Evolutionary conservation across 345 rosid genomes (phyloP), one percentile per base, ranked within the genome.

Genomic region (Angophora floribunda): DNA sequence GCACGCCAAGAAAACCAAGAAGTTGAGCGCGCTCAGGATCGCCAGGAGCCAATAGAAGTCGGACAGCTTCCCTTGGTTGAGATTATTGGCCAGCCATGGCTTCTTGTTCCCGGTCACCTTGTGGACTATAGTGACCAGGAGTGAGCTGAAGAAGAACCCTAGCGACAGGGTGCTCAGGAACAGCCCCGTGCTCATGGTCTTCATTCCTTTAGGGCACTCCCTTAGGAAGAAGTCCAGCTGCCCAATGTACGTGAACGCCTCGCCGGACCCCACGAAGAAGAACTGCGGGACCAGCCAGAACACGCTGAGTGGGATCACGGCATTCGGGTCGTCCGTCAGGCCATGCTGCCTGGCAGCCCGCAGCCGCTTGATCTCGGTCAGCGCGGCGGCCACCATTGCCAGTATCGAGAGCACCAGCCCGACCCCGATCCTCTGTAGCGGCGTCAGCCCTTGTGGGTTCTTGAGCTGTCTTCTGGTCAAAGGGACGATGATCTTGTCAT

Each of bases 131-230:
- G 93, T 92, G 55, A 98, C 99, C 90, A 98, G 86, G 41, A 92
- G 87, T 13, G 99, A 94, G 91, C 99, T 98, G 36, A 96, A 24
- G 89, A 97, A 97, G 90, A 96, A 96, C 85, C 99, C 99, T 57
- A 98, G 85, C 1, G 99, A 95, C 36, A 98, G 95, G 52, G 99
- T 96, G 88, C 98, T 98, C 86, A 98, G 87, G 89, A 98, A 94
- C 87, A 97, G 86, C 49, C 99, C 99, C 1, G 99, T 96, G 91
- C 99, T 96, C 96, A 98, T 98, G 2, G 98, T 97, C 92, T 98
- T 98, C 99, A 98, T 98, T 30, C 99, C 99, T 87, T 98, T 96
- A 3, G 99, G 99, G 67, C 99, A 98, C 89, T 98, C 99, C 87
- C 96, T 95, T 22, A 97, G 91, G 95, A 98, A 98, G 90, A 98